Base-by-base conservation (phyloP, 2,329 filamentous ascomycete species). In the Colletotrichum cordylinicola region DNA sequence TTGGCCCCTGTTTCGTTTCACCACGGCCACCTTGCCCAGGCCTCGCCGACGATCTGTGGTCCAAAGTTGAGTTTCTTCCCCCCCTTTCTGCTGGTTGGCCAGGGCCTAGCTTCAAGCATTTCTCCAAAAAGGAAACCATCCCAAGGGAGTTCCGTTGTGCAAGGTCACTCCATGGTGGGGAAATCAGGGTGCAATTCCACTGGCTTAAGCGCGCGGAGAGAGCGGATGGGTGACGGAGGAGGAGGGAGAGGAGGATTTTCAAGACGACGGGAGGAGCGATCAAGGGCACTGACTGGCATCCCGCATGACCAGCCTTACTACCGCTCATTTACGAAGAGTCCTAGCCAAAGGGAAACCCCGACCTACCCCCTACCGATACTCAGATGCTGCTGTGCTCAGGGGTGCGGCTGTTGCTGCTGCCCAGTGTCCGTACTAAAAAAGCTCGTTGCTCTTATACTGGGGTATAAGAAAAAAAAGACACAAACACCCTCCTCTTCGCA, bases 1-100 rank as follows among this genome's bases (percentile, higher is more conserved):
- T 75, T 73, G 48, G 60, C 74, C 74, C 74, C 72, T 76, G 74
- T 76, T 76, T 76, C 74, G 74, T 76, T 76, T 76, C 74, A 76
- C 71, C 71, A 75, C 74, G 64, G 43, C 56, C 69, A 72, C 35
- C 62, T 72, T 39, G 69, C 73, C 58, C 61, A 73, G 73, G 70
- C 70, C 70, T 73, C 70, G 64, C 43, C 10, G 70, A 75, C 52
- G 70, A 65, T 75, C 74, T 65, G 39, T 75, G 70, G 74, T 65
- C 62, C 15, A 65, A 18, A 31, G 61, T 24, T 35, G 31, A 55
- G 35, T 67, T 33, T 60, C 33, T 67, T 4, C 13, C 24, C 55
- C 64, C 69, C 43, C 33, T 73, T 64, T 64, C 39, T 58, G 48
- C 39, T 33, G n/a, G 43, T 52, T 24, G 43, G n/a, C 43, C n/a